phyloP scores from a whole-genome alignment of 495 filamentous ascomycete genomes.

The Aspergillus bridgeri region DNA sequence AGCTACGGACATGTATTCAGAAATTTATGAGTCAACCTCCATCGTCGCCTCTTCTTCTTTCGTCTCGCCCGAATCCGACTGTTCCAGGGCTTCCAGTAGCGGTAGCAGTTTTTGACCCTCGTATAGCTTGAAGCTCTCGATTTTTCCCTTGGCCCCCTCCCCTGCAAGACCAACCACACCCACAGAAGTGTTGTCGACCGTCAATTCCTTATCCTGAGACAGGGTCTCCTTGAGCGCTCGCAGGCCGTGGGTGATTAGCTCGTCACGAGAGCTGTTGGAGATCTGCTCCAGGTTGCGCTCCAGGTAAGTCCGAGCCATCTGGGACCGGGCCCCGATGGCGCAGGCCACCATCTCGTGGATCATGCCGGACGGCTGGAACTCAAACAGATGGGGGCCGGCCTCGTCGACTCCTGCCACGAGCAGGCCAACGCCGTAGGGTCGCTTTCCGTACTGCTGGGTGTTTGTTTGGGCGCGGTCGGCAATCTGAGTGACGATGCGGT shows the following conservation, averaged over 20 bases:
- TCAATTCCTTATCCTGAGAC: conserved; percentile 95
- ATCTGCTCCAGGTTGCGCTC: conserved; percentile 88
- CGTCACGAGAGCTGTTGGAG: conserved; percentile 65
- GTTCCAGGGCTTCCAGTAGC: conserved; percentile 64
- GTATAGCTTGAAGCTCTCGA: conserved; percentile 86
- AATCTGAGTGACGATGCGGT: conserved; percentile 83
- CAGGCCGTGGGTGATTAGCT: conserved; percentile 86
- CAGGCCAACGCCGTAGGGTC: conserved; percentile 93
- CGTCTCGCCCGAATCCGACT: conserved; percentile 64
- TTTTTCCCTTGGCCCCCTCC: conserved; percentile 48
- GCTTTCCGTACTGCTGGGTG: conserved; percentile 95
- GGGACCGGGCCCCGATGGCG: conserved; percentile 90
- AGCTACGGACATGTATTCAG: conserved; percentile 34
- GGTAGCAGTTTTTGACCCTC: conserved; percentile 79
- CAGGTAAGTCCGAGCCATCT: conserved; percentile 96
- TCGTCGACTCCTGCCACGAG: conserved; percentile 93
- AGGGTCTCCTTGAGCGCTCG: conserved; percentile 91
- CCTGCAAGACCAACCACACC: conserved; percentile 67
- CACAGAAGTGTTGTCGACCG: conserved; percentile 90
- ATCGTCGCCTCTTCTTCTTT: conserved; percentile 61
- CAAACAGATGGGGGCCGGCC: conserved; percentile 89
- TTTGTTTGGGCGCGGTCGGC: conserved; percentile 95
- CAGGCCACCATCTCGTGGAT: conserved; percentile 95
- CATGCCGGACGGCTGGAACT: conserved; percentile 95
- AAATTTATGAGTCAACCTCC: conserved; percentile 74